A percentile compares a stretch with the other conserved stretches of the same genome.
Conservation (phyloP, 108 stramenopile species). For the Pseudonitzschia pungens region DNA sequence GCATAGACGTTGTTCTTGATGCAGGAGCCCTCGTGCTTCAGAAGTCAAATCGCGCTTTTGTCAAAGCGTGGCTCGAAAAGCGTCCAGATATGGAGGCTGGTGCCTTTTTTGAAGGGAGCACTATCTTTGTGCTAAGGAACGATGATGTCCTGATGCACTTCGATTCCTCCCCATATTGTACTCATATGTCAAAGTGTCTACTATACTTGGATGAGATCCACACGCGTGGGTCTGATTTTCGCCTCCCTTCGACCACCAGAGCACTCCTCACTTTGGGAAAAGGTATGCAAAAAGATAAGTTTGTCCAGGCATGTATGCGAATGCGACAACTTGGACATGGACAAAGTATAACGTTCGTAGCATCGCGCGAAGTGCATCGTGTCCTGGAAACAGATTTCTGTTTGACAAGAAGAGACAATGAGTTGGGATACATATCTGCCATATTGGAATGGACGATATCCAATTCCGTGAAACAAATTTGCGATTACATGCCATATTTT, state of each 20-base stretch:
- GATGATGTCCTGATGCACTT: background rate
- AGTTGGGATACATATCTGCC: background rate
- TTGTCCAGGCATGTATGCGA: slow-evolving; percentile 1
- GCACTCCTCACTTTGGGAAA: background rate
- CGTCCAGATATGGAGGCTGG: background rate
- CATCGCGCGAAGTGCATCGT: slow-evolving; percentile 3
- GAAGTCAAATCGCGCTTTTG: background rate
- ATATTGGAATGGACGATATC: slow-evolving; percentile 10
- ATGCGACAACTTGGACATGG: background rate
- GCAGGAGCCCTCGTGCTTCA: slow-evolving; percentile 6
- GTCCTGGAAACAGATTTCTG: background rate
- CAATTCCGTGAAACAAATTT: slow-evolving; percentile 1
- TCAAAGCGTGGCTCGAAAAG: background rate
- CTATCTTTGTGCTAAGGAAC: background rate
- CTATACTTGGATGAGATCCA: slow-evolving; percentile 10
- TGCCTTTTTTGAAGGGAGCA: slow-evolving; percentile 2
- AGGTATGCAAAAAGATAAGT: slow-evolving; percentile 12
- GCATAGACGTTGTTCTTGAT: slow-evolving; percentile 2
- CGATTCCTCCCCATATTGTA: background rate
- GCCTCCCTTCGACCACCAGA: background rate
- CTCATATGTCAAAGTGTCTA: slow-evolving; percentile 2
- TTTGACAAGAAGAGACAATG: background rate
- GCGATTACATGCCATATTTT: background rate
- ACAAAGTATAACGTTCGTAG: slow-evolving; percentile 1
- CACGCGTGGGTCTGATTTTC: slow-evolving; percentile 5